Evolutionary conservation across 768 basidiomycete genomes (phyloP), one percentile per base, ranked within the genome.

Genomic region (Dioszegia aurantiaca): DNA sequence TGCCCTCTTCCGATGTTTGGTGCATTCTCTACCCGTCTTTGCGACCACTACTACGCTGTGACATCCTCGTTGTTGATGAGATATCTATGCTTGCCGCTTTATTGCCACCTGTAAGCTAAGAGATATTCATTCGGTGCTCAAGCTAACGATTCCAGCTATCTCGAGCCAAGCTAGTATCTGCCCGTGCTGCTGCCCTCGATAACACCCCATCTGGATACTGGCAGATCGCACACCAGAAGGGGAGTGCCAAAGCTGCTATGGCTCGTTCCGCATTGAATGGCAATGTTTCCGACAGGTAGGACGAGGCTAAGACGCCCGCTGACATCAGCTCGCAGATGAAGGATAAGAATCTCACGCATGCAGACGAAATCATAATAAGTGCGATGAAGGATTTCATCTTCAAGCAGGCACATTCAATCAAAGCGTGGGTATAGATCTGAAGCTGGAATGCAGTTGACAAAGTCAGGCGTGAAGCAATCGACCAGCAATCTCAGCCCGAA

Each of bases 21-120:
- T 97, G 92, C 69, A 94, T 98, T 40, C 76, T 99, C 9, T 98
- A 98, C 65, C 94, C 95, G 0, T 89, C 88, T 0, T 77, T 98
- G 40, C 83, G 89, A 44, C 87, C 91, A 67, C 85, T 92, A 58
- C 79, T 98, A 37, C 87, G 86, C 57, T 89, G 86, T 1, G 95
- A 98, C 64, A 80, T 97, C 21, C 81, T 81, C 1, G 81, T 81
- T 6, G 83, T 97, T 45, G 83, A 88, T 47, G 89, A 89, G 58
- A 81, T 81, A 49, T 85, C 83, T 43, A 69, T 99, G n/a, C 76
- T 98, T 27, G 80, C 82, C 27, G 84, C 86, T 1, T 80, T 94
- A 77, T 86, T 90, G 60, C 80, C 85, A 46, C 86, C 89, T 1
- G 93, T 97, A 73, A 31, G 87, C 75, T 2, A 21, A 11, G 12